Conservation (phyloP, 2,329 filamentous ascomycete genomes). For the Sporothrix pallida region DNA sequence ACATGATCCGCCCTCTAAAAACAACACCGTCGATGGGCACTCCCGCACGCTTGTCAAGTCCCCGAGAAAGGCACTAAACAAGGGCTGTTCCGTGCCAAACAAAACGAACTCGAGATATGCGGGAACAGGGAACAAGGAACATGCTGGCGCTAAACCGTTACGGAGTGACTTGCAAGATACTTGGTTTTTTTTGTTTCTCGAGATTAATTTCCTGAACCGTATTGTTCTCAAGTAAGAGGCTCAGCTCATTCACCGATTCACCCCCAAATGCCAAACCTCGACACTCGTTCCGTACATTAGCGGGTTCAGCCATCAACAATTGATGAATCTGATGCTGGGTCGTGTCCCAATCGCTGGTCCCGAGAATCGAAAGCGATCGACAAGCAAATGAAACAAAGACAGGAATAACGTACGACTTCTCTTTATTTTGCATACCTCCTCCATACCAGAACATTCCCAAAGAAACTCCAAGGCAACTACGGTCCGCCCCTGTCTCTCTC, state of each 20-base stretch:
- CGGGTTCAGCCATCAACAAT: neutral
- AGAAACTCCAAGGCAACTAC: neutral
- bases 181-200: too few species aligned
- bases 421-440: neutral
- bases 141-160: neutral
- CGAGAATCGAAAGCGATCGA: neutral
- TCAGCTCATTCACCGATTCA: neutral
- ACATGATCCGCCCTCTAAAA: neutral
- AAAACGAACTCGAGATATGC: neutral
- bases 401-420: neutral
- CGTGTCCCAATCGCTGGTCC: neutral
- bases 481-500: neutral
- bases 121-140: neutral
- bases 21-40: conserved; percentile 3
- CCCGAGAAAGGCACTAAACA: neutral
- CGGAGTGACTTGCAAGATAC: too few species aligned
- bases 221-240: too few species aligned
- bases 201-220: too few species aligned
- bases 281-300: neutral
- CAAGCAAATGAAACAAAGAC: neutral
- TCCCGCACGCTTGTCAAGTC: neutral
- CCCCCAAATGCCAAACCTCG: neutral
- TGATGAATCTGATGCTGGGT: neutral
- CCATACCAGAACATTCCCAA: neutral
- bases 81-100: neutral